Evolutionary conservation across 2,329 filamentous ascomycete species (phyloP).

Genomic region (Diaporthe nobilis): DNA sequence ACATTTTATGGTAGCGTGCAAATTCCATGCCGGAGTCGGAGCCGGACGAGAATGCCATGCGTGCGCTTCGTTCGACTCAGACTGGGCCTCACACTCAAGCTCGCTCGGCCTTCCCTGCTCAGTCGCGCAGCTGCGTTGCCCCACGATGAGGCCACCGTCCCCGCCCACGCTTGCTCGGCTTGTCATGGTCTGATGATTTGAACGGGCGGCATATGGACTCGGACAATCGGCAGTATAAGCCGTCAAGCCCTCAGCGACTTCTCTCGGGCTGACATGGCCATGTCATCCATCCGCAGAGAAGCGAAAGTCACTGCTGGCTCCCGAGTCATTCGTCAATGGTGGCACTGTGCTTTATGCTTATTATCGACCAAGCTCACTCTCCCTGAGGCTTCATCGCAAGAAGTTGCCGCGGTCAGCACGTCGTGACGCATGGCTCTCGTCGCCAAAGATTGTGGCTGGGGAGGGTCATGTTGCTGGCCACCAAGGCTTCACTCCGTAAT

Average conservation of each 20-base stretch:
- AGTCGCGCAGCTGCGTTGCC: conserved; percentile 22
- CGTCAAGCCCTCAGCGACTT: background rate
- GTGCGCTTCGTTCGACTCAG: conserved; percentile 7
- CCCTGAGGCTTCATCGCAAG: background rate
- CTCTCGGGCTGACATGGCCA: background rate
- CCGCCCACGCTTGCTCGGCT: background rate
- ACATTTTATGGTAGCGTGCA: conserved; percentile 29
- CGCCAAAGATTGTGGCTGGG: background rate
- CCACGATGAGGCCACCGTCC: conserved; percentile 27
- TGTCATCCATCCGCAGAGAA: background rate
- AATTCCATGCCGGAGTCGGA: conserved; percentile 30
- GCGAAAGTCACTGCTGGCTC: background rate
- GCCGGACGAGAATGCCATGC: conserved; percentile 12
- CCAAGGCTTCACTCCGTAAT: background rate
- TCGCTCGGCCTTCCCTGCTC: conserved; percentile 2
- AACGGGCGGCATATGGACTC: background rate
- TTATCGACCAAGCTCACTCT: background rate
- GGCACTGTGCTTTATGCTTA: background rate
- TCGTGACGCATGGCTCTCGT: background rate
- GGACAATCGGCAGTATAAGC: background rate
- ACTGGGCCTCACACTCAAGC: background rate
- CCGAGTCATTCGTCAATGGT: conserved; percentile 11
- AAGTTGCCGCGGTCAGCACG: conserved; percentile 1
- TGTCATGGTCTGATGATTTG: conserved; percentile 24
- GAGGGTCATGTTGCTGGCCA: background rate